A percentile compares a stretch with the other conserved stretches of the same genome.
Conservation (phyloP, 1,284 basidiomycete species). For the Leccinum pachyderme region DNA sequence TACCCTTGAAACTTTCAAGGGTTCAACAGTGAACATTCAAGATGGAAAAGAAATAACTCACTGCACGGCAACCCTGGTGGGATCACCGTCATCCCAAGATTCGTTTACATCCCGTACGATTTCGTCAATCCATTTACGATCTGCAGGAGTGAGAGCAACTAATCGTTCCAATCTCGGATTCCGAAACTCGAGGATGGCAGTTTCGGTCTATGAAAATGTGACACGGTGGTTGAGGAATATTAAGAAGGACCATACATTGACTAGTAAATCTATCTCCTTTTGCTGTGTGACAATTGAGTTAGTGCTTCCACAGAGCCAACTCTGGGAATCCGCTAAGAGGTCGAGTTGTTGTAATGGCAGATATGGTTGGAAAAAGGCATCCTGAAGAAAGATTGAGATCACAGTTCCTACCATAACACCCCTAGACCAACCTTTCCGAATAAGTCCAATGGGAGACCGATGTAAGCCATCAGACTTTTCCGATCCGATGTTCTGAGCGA, state of each 20-base stretch:
- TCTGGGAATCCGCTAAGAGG: constrained; percentile 73
- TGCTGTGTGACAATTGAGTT: constrained; percentile 97
- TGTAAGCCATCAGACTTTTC: constrained; percentile 87
- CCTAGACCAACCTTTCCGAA: constrained; percentile 66
- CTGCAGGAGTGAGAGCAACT: constrained; percentile 83
- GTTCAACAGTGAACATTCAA: constrained; percentile 4
- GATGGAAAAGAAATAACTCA: constrained; percentile 38
- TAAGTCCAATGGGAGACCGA: constrained; percentile 86
- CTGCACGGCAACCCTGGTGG: constrained; percentile 61
- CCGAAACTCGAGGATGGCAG: constrained; percentile 79
- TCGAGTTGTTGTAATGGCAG: constrained; percentile 95
- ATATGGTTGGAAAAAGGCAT: constrained; percentile 97
- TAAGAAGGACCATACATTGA: constrained; percentile 60
- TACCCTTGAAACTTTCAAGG: constrained; percentile 74
- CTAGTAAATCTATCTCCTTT: constrained; percentile 86
- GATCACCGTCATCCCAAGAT: constrained; percentile 68
- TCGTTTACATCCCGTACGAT: constrained; percentile 81
- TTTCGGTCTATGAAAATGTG: constrained; percentile 64
- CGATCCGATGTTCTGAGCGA: constrained; percentile 88
- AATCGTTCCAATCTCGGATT: constrained; percentile 79
- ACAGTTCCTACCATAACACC: neutral
- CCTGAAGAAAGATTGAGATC: constrained; percentile 41
- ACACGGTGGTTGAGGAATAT: neutral
- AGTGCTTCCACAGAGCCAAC: constrained; percentile 92
- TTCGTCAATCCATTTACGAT: constrained; percentile 93